Percentiles rank a stretch among this genome's conserved stretches.
These are phyloP conservation scores for Brassica juncea DNA, from an alignment of 345 rosid genomes.

Conservation along the genomic window DNA sequence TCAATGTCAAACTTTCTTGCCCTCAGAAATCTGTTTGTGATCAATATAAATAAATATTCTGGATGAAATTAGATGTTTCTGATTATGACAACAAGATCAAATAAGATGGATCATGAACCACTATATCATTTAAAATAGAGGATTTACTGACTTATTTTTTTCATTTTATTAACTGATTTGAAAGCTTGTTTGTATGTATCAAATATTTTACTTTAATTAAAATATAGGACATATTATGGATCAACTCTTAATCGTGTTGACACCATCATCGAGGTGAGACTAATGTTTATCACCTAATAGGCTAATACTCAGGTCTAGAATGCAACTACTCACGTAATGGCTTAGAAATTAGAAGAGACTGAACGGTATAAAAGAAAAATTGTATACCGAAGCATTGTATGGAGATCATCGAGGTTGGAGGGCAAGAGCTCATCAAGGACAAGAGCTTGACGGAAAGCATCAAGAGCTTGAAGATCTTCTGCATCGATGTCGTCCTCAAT, in stretches of 20 bases:
- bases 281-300: neutral
- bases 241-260: neutral
- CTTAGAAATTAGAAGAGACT: conserved; percentile 10
- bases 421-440: conserved; percentile 82
- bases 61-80: neutral
- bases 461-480: conserved; percentile 82
- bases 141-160: neutral
- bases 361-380: neutral
- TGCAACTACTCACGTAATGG: conserved; percentile 3
- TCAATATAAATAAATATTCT: neutral
- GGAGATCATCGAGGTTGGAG: conserved; percentile 75
- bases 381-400: conserved; percentile 72
- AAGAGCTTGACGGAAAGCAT: conserved; percentile 87
- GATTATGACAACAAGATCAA: neutral
- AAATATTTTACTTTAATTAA: neutral
- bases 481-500: conserved; percentile 68
- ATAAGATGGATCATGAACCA: conserved; percentile 12
- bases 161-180: neutral
- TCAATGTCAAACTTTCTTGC: conserved; percentile 97
- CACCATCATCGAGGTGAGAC: neutral
- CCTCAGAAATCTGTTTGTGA: conserved; percentile 72
- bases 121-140: neutral
- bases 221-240: neutral
- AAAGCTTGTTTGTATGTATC: neutral
- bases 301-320: neutral